Base-by-base conservation (phyloP, 2,329 filamentous ascomycete genomes). In the Colletotrichum horii region DNA sequence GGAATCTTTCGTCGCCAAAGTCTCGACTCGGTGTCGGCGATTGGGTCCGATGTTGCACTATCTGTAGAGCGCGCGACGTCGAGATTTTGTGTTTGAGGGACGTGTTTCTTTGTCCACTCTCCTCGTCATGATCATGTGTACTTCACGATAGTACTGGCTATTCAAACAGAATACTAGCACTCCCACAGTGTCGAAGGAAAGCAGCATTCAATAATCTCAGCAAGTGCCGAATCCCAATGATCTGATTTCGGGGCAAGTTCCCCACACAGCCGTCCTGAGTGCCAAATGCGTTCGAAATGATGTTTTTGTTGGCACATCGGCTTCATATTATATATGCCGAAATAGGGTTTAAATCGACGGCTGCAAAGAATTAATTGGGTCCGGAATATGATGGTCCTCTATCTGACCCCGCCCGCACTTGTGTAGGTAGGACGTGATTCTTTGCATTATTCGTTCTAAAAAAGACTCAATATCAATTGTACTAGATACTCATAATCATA, bases 321-420 rank as follows among this genome's bases (percentile, higher is more conserved):
- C 38, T 48, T 1, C 0, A 48, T 48, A 8, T n/a, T n/a, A n/a
- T n/a, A n/a, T n/a, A n/a, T 22, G 11, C 1, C 43, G 6, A 52
- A 22, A 52, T 7, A 4, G 11, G 43, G n/a, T 52, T 3, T 14
- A 12, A 52, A n/a, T n/a, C 6, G 11, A 52, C 6, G 2, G 12
- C n/a, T 8, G 11, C 4, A 14, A 22, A 52, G 19, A 52, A 22
- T 52, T 48, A 19, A 6, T 12, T 4, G 38, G 19, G 11, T 2
- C n/a, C 3, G 14, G n/a, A 22, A 22, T 4, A 7, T 11, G n/a
- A 7, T 11, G n/a, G 3, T 52, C n/a, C n/a, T 48, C n/a, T 22
- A 9, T 48, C 43, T 22, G 6, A n/a, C 1, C 3, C n/a, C 43
- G 12, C 43, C n/a, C n/a, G 43, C 11, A 22, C 6, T 4, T 52